Evolutionary conservation across 106 monocot species (phyloP).

Genomic region (Dendrobium nobile): DNA sequence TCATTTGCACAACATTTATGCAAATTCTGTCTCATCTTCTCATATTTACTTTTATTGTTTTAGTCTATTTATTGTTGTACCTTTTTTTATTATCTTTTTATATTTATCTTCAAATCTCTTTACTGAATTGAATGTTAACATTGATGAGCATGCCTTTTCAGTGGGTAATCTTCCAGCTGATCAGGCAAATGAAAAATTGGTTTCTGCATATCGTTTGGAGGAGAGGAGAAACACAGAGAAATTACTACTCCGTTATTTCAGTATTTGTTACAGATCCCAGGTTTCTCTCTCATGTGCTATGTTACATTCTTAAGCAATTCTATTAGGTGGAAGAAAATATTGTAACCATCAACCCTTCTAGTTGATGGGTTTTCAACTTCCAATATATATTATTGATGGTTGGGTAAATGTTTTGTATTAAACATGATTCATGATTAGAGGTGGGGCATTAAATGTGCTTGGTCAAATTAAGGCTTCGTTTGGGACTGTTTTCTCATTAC

Average conservation of each 20-base stretch:
- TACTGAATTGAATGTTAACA: too few species aligned
- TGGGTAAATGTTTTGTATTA: too few species aligned
- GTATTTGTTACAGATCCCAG: slow-evolving; percentile 30
- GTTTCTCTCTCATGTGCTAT: slow-evolving; percentile 10
- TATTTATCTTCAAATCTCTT: too few species aligned
- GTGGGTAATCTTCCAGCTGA: slow-evolving; percentile 41
- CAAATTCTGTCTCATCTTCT: too few species aligned
- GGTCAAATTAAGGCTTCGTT: too few species aligned
- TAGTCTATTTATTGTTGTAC: too few species aligned
- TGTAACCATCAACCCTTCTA: background rate
- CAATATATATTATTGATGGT: background rate
- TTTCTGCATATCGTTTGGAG: slow-evolving; percentile 24
- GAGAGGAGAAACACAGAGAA: slow-evolving; percentile 28
- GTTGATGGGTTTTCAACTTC: background rate
- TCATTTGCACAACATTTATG: too few species aligned
- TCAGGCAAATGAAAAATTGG: slow-evolving; percentile 26
- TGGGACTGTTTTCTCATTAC: too few species aligned
- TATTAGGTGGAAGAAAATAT: background rate
- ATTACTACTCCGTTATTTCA: slow-evolving; percentile 27
- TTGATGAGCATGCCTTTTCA: slow-evolving; percentile 6
- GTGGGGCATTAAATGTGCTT: too few species aligned
- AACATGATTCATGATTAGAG: too few species aligned
- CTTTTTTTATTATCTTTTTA: too few species aligned
- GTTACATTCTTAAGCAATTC: background rate
- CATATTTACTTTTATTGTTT: too few species aligned